A percentile compares a stretch with the other conserved stretches of the same genome.
These are phyloP conservation scores for Byssochlamys sp. DNA, from an alignment of 2,329 filamentous ascomycete genomes.

Conservation along the genomic window DNA sequence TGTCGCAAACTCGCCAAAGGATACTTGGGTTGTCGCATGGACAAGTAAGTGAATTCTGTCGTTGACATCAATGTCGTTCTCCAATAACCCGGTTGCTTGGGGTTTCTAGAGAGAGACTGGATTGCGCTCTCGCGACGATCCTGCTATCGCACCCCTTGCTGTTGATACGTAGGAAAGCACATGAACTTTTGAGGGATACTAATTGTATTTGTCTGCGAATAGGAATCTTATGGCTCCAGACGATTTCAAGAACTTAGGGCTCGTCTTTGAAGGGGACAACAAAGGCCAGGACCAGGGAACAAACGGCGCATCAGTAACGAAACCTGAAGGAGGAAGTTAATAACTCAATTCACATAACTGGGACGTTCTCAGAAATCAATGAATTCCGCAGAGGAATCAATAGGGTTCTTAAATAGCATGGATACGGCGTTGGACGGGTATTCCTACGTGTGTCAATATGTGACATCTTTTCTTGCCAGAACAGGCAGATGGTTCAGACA, in stretches of 20 bases:
- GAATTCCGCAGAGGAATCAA: neutral
- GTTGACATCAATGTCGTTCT: neutral
- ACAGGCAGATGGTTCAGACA: neutral
- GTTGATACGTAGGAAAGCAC: neutral
- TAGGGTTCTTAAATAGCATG: neutral
- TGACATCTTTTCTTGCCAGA: neutral
- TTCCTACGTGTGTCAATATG: neutral
- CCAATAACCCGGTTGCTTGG: neutral
- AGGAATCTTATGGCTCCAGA: conserved; percentile 95
- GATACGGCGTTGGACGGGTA: neutral
- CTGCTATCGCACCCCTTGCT: neutral
- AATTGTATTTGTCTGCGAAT: conserved; percentile 1
- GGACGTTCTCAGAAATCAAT: neutral
- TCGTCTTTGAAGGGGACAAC: conserved; percentile 43
- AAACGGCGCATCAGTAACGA: neutral
- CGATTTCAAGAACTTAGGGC: conserved; percentile 87
- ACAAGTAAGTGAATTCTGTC: conserved; percentile 49
- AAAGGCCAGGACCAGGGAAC: neutral
- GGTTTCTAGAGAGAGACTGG: neutral
- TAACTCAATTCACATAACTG: neutral
- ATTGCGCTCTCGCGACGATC: neutral
- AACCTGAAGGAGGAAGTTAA: neutral
- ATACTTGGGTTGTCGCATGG: conserved; percentile 89
- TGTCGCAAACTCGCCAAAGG: conserved; percentile 79
- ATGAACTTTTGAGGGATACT: neutral